A percentile compares a stretch with the other conserved stretches of the same genome.
Evolutionary conservation across 345 rosid species (phyloP).

Genomic region (Stellera chamaejasme): DNA sequence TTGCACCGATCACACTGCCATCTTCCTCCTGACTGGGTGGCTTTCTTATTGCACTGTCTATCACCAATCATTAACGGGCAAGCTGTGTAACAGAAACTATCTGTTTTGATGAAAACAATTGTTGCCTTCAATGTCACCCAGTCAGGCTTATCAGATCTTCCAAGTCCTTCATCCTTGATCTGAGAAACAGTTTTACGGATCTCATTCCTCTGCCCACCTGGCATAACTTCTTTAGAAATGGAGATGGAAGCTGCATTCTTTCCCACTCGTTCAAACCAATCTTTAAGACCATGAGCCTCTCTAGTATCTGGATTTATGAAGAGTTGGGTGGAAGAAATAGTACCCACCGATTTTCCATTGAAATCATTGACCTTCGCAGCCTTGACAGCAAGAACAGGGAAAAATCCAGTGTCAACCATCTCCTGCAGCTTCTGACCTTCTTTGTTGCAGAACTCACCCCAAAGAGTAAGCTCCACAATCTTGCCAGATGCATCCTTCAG

Average conservation of each 20-base stretch:
- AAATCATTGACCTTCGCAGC: slow-evolving; percentile 85
- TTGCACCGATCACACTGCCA: slow-evolving; percentile 90
- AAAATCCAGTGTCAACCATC: slow-evolving; percentile 52
- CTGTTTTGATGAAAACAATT: slow-evolving; percentile 61
- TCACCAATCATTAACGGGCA: slow-evolving; percentile 88
- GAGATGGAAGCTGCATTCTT: slow-evolving; percentile 45
- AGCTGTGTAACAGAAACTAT: slow-evolving; percentile 79
- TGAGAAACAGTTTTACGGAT: slow-evolving; percentile 60
- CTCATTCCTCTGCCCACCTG: slow-evolving; percentile 51
- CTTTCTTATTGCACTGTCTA: slow-evolving; percentile 80
- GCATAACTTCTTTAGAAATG: slow-evolving; percentile 63
- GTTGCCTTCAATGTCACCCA: slow-evolving; percentile 75
- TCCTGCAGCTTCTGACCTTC: slow-evolving; percentile 81
- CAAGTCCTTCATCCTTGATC: slow-evolving; percentile 87
- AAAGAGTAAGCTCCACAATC: slow-evolving; percentile 71
- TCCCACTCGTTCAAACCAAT: slow-evolving; percentile 79
- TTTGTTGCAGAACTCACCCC: slow-evolving; percentile 89
- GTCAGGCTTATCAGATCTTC: slow-evolving; percentile 84
- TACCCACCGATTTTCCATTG: slow-evolving; percentile 78
- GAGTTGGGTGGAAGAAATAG: slow-evolving; percentile 75
- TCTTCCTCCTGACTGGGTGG: slow-evolving; percentile 39
- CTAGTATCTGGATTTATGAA: slow-evolving; percentile 77
- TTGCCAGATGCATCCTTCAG: slow-evolving; percentile 76
- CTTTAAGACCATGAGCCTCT: slow-evolving; percentile 50
- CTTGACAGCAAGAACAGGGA: slow-evolving; percentile 77